Percentiles rank a stretch among this genome's conserved stretches.
phyloP scores from a whole-genome alignment of 768 basidiomycete genomes.

The Nidularia pulvinata region DNA sequence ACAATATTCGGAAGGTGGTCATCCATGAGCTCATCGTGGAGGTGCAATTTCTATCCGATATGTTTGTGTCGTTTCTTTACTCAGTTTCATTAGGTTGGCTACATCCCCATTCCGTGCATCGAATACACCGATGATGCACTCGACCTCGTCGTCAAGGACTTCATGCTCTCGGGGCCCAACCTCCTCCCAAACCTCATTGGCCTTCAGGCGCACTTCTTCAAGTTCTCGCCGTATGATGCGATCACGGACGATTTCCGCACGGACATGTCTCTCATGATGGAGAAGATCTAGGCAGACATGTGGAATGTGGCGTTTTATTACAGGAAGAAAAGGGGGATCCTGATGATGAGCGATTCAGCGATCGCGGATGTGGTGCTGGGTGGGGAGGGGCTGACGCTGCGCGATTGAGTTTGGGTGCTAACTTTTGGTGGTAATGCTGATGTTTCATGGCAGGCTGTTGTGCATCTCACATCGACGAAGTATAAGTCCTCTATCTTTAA shows the following conservation, averaged over 20 bases:
- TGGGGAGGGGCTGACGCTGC: conserved; percentile 54
- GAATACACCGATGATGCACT: conserved; percentile 3
- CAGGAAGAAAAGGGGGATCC: conserved; percentile 81
- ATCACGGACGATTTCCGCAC: conserved; percentile 42
- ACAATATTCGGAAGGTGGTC: conserved; percentile 83
- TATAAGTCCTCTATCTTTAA: conserved; percentile 74
- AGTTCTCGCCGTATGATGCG: conserved; percentile 79
- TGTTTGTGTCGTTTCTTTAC: neutral
- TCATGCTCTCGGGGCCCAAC: conserved; percentile 63
- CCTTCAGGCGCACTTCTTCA: conserved; percentile 73
- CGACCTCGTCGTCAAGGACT: conserved; percentile 38
- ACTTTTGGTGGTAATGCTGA: no score
- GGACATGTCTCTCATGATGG: conserved; percentile 36
- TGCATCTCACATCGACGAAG: conserved; percentile 53
- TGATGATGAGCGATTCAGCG: conserved; percentile 80
- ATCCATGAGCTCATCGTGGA: conserved; percentile 76
- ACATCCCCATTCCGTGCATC: conserved; percentile 21
- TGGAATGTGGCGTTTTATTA: conserved; percentile 93
- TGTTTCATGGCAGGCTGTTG: conserved; percentile 38
- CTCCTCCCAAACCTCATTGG: conserved; percentile 24
- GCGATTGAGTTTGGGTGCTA: no score
- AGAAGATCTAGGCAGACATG: conserved; percentile 93
- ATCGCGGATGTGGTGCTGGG: conserved; percentile 85
- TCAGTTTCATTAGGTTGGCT: conserved; percentile 49
- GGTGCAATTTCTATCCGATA: conserved; percentile 35